These are phyloP conservation scores for Bocquillonia castaneifolia DNA, from an alignment of 441 rosid species.

Conservation along the genomic window DNA sequence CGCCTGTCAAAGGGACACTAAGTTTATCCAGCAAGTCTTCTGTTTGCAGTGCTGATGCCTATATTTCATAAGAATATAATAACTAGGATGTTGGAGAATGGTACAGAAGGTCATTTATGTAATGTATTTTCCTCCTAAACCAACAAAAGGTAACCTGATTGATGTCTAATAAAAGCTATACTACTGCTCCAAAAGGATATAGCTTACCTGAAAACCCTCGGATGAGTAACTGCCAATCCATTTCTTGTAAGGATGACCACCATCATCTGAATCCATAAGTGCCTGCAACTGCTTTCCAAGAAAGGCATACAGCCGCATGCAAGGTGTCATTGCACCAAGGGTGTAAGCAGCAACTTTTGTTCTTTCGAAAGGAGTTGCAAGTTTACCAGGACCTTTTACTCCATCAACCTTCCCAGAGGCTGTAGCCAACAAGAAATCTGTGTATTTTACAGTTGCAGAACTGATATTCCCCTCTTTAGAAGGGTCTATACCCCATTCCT, in stretches of 20 bases:
- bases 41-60: conserved; percentile 84
- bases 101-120: conserved; percentile 22
- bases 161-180: neutral
- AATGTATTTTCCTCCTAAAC: conserved; percentile 26
- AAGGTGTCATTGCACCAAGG: conserved; percentile 87
- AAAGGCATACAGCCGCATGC: conserved; percentile 86
- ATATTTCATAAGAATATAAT: conserved; percentile 31
- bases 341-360: conserved; percentile 92
- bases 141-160: conserved; percentile 25
- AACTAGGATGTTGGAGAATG: conserved; percentile 28
- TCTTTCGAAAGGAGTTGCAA: conserved; percentile 89
- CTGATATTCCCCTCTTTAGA: conserved; percentile 43
- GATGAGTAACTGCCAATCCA: conserved; percentile 80
- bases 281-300: conserved; percentile 63
- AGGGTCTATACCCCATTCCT: conserved; percentile 81
- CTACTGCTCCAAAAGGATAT: conserved; percentile 8
- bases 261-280: conserved; percentile 41
- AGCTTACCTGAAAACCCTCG: conserved; percentile 66
- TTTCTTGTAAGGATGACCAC: conserved; percentile 63
- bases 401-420: conserved; percentile 94
- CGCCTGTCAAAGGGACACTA: conserved; percentile 86
- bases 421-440: conserved; percentile 84
- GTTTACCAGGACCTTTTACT: conserved; percentile 78
- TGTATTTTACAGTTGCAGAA: conserved; percentile 71
- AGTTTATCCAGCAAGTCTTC: conserved; percentile 94